phyloP scores from a whole-genome alignment of 116 monocot genomes.

The Posidonia oceanica region DNA sequence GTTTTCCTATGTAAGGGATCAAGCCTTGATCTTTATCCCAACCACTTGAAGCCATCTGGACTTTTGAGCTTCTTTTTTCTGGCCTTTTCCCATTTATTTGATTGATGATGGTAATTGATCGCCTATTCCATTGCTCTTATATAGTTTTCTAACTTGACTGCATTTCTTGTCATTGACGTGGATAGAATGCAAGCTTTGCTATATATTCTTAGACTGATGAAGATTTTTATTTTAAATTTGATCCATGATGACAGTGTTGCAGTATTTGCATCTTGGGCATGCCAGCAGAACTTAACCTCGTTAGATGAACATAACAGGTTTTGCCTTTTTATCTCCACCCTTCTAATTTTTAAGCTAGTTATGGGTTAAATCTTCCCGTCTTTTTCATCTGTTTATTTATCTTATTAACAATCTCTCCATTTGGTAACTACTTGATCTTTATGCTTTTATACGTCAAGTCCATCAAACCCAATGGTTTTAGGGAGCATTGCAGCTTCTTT shows the following conservation, averaged over 20 bases:
- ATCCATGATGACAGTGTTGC: conserved; percentile 52
- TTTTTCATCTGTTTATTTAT: neutral
- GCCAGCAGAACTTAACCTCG: conserved; percentile 10
- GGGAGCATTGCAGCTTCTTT: conserved; percentile 74
- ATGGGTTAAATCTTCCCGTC: neutral
- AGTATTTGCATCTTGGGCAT: conserved; percentile 85
- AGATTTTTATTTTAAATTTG: neutral
- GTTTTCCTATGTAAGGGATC: too few species aligned
- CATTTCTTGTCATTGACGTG: too few species aligned
- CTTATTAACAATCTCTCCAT: neutral
- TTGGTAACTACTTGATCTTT: conserved; percentile 4
- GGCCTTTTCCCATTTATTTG: too few species aligned
- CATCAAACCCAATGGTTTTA: conserved; percentile 68
- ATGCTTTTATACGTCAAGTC: conserved; percentile 11
- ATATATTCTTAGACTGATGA: too few species aligned
- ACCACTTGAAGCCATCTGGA: too few species aligned
- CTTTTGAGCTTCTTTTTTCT: too few species aligned
- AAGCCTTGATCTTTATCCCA: too few species aligned
- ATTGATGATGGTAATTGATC: too few species aligned
- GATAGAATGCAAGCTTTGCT: too few species aligned
- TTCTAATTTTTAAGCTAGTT: neutral
- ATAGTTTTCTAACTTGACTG: too few species aligned
- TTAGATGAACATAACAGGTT: conserved; percentile 6
- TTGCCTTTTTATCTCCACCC: neutral
- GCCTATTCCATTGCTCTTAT: too few species aligned